Conservation (phyloP, 139 green algal genomes). For the Zygnema cylindricum region DNA sequence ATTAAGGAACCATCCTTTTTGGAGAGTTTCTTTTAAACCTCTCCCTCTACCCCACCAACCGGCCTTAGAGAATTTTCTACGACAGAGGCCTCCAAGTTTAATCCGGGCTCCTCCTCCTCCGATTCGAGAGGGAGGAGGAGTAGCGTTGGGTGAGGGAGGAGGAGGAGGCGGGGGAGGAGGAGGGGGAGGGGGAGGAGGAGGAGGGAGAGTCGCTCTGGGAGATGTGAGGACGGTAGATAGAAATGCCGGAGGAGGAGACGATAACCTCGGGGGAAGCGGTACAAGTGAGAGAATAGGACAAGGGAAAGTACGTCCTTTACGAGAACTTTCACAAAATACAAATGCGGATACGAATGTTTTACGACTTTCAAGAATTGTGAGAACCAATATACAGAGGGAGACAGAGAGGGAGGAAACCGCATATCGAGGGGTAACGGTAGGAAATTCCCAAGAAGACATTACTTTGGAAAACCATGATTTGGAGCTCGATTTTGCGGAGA, state of each 20-base stretch:
- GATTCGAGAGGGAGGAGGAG: constrained; percentile 6
- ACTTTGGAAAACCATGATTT: constrained; percentile 78
- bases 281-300: background rate
- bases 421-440: background rate
- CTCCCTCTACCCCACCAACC: constrained; percentile 74
- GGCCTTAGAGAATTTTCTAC: constrained; percentile 74
- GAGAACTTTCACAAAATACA: constrained; percentile 6
- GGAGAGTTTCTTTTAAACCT: constrained; percentile 24
- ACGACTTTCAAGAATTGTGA: constrained; percentile 76
- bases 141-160: background rate
- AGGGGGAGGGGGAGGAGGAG: background rate
- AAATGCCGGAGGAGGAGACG: constrained; percentile 13
- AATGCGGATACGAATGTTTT: constrained; percentile 59
- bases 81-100: constrained; percentile 29
- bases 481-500: constrained; percentile 82
- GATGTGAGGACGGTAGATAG: constrained; percentile 8
- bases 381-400: constrained; percentile 82
- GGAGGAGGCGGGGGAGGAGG: background rate
- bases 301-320: background rate
- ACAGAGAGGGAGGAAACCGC: constrained; percentile 6
- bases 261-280: background rate
- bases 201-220: background rate
- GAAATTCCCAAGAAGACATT: constrained; percentile 68
- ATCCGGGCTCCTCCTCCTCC: background rate
- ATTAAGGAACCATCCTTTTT: constrained; percentile 65